Conservation (phyloP, 768 basidiomycete genomes). For the Lyophyllum atratum region DNA sequence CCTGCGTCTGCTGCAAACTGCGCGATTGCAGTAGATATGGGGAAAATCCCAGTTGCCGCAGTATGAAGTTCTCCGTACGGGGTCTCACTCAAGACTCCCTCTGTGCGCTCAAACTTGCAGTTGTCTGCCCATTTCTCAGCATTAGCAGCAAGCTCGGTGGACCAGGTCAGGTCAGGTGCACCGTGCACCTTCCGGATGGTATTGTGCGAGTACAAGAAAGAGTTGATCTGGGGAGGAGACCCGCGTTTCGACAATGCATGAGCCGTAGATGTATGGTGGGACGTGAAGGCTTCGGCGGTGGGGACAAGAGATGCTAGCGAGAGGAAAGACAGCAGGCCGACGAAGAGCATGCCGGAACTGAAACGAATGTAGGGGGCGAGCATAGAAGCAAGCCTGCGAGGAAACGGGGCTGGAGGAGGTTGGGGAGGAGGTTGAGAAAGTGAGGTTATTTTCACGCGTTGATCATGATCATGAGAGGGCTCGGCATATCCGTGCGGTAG, state of each 20-base stretch:
- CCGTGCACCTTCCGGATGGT: constrained; percentile 41
- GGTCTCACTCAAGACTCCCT: constrained; percentile 40
- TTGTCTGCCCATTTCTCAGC: constrained; percentile 53
- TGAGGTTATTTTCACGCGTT: constrained; percentile 8
- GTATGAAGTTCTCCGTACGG: constrained; percentile 59
- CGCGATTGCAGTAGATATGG: constrained; percentile 39
- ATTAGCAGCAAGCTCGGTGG: constrained; percentile 40
- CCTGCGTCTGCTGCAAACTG: constrained; percentile 53
- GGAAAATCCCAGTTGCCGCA: constrained; percentile 51
- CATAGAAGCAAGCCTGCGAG: constrained; percentile 22
- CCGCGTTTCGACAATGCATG: constrained; percentile 19
- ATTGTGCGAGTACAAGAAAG: constrained; percentile 53
- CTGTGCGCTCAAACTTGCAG: constrained; percentile 50
- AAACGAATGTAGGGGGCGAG: constrained; percentile 41
- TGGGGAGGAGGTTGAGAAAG: constrained; percentile 13
- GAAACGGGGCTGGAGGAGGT: constrained; percentile 7
- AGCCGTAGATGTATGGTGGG: background rate
- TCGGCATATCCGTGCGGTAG: constrained; percentile 15
- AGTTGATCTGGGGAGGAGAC: constrained; percentile 24
- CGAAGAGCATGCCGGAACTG: constrained; percentile 5
- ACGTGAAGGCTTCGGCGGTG: constrained; percentile 1
- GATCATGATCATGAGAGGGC: constrained; percentile 9
- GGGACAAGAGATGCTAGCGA: background rate
- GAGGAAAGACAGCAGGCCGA: constrained; percentile 5
- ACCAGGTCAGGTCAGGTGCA: constrained; percentile 51